phyloP scores from a whole-genome alignment of 441 rosid species.

The Viola pubescens region DNA sequence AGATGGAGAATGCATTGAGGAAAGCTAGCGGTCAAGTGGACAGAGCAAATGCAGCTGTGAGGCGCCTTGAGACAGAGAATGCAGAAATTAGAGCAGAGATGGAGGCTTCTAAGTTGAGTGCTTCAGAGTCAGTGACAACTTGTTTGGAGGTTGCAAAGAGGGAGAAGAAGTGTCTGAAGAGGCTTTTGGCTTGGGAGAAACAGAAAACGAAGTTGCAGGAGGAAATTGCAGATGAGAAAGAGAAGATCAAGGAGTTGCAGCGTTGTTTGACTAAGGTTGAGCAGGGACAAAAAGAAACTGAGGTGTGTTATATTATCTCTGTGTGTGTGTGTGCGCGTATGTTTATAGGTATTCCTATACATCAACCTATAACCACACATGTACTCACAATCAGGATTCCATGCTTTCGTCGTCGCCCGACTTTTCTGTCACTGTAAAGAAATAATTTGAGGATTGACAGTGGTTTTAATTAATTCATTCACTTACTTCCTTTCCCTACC shows the following conservation, averaged over 20 bases:
- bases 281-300: conserved; percentile 59
- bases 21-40: conserved; percentile 80
- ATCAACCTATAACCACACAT: no score
- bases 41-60: conserved; percentile 60
- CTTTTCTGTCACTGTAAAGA: no score
- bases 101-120: conserved; percentile 88
- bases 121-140: conserved; percentile 67
- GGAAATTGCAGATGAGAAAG: conserved; percentile 62
- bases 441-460: no score
- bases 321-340: no score
- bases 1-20: conserved; percentile 79
- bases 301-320: conserved; percentile 35
- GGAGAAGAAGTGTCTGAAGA: conserved; percentile 76
- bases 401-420: no score
- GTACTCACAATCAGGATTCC: no score
- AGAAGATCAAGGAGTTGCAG: conserved; percentile 58
- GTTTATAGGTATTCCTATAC: no score
- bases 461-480: no score
- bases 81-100: conserved; percentile 88
- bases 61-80: conserved; percentile 72
- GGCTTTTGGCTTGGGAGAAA: conserved; percentile 79
- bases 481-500: no score
- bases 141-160: conserved; percentile 72
- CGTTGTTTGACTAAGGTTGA: conserved; percentile 41
- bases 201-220: conserved; percentile 73